phyloP scores from a whole-genome alignment of 345 rosid genomes.

The Salix suchowensis region DNA sequence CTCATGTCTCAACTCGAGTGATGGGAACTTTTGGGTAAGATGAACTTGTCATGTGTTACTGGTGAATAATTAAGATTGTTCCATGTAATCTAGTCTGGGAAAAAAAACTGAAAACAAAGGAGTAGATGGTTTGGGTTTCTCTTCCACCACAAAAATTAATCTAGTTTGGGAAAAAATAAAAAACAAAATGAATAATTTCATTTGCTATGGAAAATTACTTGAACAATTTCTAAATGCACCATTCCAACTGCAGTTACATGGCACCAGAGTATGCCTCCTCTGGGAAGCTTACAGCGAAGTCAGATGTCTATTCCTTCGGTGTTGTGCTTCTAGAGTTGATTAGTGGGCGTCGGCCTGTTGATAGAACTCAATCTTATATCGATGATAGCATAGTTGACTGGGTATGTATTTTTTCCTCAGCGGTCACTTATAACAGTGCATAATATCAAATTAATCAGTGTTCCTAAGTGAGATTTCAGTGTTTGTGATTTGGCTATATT shows the following conservation, averaged over 20 bases:
- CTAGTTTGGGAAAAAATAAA: too few species aligned
- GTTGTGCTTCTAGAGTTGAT: slow-evolving; percentile 32
- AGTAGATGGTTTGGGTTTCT: background rate
- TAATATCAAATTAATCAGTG: background rate
- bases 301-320: slow-evolving; percentile 33
- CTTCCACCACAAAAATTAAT: background rate
- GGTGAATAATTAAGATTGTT: background rate
- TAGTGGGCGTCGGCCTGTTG: slow-evolving; percentile 24
- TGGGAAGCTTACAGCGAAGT: slow-evolving; percentile 28
- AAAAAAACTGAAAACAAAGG: background rate
- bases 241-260: slow-evolving; percentile 20
- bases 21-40: slow-evolving; percentile 31
- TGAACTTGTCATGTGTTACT: background rate
- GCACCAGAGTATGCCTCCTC: slow-evolving; percentile 35
- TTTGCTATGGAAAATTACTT: background rate
- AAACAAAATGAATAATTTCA: too few species aligned
- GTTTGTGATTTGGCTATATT: background rate
- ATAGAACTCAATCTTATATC: slow-evolving; percentile 14
- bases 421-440: background rate
- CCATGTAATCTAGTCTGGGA: background rate
- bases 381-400: slow-evolving; percentile 27
- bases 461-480: background rate
- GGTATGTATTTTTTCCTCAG: slow-evolving; percentile 15
- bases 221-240: background rate
- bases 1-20: slow-evolving; percentile 32